Percentiles rank a stretch among this genome's conserved stretches.
Conservation (phyloP, 768 basidiomycete genomes). For the Tylopilus sp. region DNA sequence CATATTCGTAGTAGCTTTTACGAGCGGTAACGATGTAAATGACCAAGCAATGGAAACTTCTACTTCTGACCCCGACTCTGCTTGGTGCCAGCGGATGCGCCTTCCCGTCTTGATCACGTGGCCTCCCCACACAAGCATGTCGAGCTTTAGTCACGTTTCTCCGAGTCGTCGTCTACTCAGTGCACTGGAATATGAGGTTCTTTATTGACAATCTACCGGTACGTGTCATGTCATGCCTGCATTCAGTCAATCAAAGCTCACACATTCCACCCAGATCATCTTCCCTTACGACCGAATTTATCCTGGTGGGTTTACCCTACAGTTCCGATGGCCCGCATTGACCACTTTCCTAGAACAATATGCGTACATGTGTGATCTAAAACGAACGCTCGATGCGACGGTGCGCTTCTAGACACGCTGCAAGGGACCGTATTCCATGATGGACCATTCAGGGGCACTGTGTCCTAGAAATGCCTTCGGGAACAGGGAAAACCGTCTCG, state of each 20-base stretch:
- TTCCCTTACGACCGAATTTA: slow-evolving; percentile 96
- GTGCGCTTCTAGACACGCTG: slow-evolving; percentile 39
- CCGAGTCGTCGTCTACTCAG: background rate
- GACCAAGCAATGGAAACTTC: background rate
- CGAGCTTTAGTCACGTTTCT: background rate
- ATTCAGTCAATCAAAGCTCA: background rate
- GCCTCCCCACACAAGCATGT: background rate
- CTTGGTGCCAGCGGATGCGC: background rate
- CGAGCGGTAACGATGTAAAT: no score
- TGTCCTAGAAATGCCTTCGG: slow-evolving; percentile 99
- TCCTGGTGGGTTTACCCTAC: slow-evolving; percentile 57
- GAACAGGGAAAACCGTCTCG: slow-evolving; percentile 98
- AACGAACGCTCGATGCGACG: slow-evolving; percentile 91
- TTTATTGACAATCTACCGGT: slow-evolving; percentile 79
- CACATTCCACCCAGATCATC: slow-evolving; percentile 53
- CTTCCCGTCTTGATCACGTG: slow-evolving; percentile 15
- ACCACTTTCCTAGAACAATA: slow-evolving; percentile 74
- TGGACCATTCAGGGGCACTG: slow-evolving; percentile 77
- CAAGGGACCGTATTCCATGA: background rate
- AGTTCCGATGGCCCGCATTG: slow-evolving; percentile 1
- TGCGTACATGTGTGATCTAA: slow-evolving; percentile 99
- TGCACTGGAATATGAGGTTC: slow-evolving; percentile 61
- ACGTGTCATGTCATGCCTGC: slow-evolving; percentile 21
- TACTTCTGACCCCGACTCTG: no score
- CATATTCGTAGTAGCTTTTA: background rate